Base-by-base conservation (phyloP, 139 green algal genomes). In the Chlorella vulgaris region DNA sequence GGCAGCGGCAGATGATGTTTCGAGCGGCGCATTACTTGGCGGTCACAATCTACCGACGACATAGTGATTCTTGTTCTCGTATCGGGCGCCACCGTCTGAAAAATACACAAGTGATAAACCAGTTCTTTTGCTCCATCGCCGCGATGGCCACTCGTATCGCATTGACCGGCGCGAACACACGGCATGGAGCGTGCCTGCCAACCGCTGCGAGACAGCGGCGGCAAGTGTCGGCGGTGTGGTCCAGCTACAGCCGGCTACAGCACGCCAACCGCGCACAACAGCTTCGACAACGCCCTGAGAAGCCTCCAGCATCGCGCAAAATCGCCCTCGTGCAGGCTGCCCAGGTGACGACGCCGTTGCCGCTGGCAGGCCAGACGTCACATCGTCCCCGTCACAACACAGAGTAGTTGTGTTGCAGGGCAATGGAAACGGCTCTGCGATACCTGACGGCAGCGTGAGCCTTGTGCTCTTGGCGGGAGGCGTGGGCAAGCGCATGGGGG, bases 401-500 rank as follows among this genome's bases (percentile, higher is more conserved):
- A 55, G 10, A 15, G 47, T 55, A 24, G 10, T 10, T 55, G 47
- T 10, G 15, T 28, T 65, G 55, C 55, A 65, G 55, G 22, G 18
- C 21, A 65, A 80, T 22, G 60, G 40, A 39, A 81, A 51, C 31
- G 29, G 61, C 29, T n/a, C 24, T 21, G 33, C 61, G 7, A 33
- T 78, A 28, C 68, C 83, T 62, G 68, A 81, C 19, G 53, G 42
- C 61, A 83, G 58, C 78, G 94, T 99, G 6, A 95, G 89, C 79
- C 82, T 99, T 2, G 84, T 99, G 7, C 88, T 99, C 10, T 84
- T 99, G 28, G 92, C 96, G 29, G 96, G 96, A 21, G 96, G 96
- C 39, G 92, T 97, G 29, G 96, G 96, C 81, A 98, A 98, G 86
- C 92, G 96, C 43, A 98, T 98, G 95, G 95, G 95, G 69, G 94